phyloP scores from a whole-genome alignment of 202 grass and related monocot species.

The Schoenoplectus triqueter region DNA sequence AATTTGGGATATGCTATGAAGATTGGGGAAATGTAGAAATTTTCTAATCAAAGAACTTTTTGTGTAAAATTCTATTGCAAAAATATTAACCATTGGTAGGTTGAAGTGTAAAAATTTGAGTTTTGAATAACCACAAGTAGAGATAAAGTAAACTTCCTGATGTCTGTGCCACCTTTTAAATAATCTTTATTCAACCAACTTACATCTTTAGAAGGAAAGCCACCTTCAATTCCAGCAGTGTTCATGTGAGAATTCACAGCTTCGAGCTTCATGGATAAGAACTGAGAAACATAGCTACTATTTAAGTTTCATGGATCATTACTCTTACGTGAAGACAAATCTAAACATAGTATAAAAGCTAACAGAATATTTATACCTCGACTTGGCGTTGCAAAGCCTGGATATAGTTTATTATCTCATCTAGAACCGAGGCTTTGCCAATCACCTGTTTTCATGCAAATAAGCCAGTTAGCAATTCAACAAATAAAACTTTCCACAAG shows the following conservation, averaged over 20 bases:
- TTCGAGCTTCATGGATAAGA: slow-evolving; percentile 99
- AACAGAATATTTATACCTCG: slow-evolving; percentile 55
- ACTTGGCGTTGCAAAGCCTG: slow-evolving; percentile 91
- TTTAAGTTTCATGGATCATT: slow-evolving; percentile 26
- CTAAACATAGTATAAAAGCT: background rate
- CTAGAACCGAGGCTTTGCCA: slow-evolving; percentile 92
- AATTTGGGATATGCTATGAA: background rate
- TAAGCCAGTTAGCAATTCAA: slow-evolving; percentile 29
- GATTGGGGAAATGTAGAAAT: background rate
- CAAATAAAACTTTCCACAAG: slow-evolving; percentile 7
- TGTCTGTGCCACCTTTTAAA: background rate
- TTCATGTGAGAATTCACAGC: slow-evolving; percentile 69
- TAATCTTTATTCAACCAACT: slow-evolving; percentile 49
- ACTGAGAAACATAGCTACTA: slow-evolving; percentile 51
- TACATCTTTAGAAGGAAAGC: slow-evolving; percentile 87
- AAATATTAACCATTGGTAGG: background rate
- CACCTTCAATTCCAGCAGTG: slow-evolving; percentile 55
- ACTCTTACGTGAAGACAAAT: no score
- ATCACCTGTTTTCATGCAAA: slow-evolving; percentile 67
- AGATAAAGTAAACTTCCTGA: background rate
- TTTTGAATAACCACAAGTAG: background rate
- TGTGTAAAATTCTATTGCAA: background rate
- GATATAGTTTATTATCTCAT: slow-evolving; percentile 99
- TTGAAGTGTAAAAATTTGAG: background rate
- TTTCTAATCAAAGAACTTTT: background rate